phyloP scores from a whole-genome alignment of 805 yeast genomes.

The Barnettozyma populi region DNA sequence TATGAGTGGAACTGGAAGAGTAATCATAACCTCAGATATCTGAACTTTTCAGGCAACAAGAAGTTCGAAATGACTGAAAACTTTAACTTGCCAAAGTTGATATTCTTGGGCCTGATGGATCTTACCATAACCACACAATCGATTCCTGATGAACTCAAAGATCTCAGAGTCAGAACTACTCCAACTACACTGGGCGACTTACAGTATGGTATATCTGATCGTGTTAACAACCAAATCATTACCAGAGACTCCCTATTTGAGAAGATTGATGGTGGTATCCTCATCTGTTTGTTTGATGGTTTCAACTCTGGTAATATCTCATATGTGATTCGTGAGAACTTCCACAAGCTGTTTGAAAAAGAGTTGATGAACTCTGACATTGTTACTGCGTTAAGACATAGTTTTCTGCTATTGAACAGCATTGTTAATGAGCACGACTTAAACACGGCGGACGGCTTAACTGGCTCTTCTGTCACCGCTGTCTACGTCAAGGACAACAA shows the following conservation, averaged over 20 bases:
- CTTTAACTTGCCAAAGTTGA: slow-evolving; percentile 68
- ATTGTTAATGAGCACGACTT: slow-evolving; percentile 56
- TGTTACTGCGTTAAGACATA: slow-evolving; percentile 72
- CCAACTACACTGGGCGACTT: slow-evolving; percentile 71
- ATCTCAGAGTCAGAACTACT: slow-evolving; percentile 84
- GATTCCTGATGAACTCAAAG: slow-evolving; percentile 82
- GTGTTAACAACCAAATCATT: slow-evolving; percentile 66
- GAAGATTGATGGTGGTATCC: slow-evolving; percentile 74
- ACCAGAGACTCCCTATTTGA: slow-evolving; percentile 84
- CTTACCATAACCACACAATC: slow-evolving; percentile 85
- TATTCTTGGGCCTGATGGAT: slow-evolving; percentile 85
- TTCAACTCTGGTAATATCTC: slow-evolving; percentile 61
- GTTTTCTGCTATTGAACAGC: slow-evolving; percentile 74
- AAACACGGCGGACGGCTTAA: slow-evolving; percentile 59
- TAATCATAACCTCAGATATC: slow-evolving; percentile 66
- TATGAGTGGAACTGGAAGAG: slow-evolving; percentile 98
- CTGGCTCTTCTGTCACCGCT: slow-evolving; percentile 84
- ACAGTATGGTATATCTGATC: slow-evolving; percentile 90
- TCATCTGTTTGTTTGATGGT: slow-evolving; percentile 85
- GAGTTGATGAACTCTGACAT: slow-evolving; percentile 55
- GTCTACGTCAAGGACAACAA: slow-evolving; percentile 68
- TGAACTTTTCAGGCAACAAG: slow-evolving; percentile 90
- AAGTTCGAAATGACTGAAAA: slow-evolving; percentile 84
- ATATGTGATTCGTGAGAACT: slow-evolving; percentile 63
- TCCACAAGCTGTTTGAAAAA: slow-evolving; percentile 59